Conservation (phyloP, 139 green algal species). For the Deuterostichococcus epilithicus region DNA sequence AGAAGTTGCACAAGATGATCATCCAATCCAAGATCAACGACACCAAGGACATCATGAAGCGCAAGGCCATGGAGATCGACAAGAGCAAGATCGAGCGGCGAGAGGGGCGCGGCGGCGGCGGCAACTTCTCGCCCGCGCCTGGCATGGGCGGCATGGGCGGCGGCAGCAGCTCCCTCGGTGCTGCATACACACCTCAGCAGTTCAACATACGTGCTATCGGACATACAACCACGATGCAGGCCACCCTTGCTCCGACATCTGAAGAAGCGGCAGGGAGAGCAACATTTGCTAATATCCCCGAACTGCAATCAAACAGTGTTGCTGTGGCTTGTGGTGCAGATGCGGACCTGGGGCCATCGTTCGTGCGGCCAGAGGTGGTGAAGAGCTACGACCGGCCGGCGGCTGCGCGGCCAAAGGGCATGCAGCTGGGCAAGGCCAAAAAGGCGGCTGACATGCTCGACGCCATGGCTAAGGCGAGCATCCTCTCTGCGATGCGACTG, state of each 20-base stretch:
- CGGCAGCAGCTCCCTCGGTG: slow-evolving; percentile 4
- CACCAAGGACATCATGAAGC: slow-evolving; percentile 93
- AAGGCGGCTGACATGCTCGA: slow-evolving; percentile 83
- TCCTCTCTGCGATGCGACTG: no score
- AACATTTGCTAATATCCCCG: no score
- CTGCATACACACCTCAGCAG: no score
- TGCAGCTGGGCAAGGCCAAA: slow-evolving; percentile 83
- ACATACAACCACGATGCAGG: no score
- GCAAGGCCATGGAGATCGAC: slow-evolving; percentile 93
- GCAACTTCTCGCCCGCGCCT: background rate
- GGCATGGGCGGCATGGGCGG: slow-evolving; percentile 22
- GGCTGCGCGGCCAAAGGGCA: slow-evolving; percentile 39
- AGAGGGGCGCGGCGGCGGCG: slow-evolving; percentile 13
- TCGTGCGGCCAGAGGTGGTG: slow-evolving; percentile 9
- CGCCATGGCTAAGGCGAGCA: slow-evolving; percentile 15
- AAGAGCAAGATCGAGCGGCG: slow-evolving; percentile 78
- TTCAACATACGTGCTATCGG: no score
- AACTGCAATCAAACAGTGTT: background rate
- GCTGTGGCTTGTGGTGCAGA: background rate
- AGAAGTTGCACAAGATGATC: slow-evolving; percentile 99
- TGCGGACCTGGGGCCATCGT: slow-evolving; percentile 1
- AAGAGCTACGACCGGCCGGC: background rate
- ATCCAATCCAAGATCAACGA: slow-evolving; percentile 88
- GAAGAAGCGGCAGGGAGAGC: no score
- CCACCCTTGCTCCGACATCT: no score